Evolutionary conservation across 1,139 yeast species (phyloP), one percentile per base, ranked within the genome.

Genomic region (Geotrichum europaeum): DNA sequence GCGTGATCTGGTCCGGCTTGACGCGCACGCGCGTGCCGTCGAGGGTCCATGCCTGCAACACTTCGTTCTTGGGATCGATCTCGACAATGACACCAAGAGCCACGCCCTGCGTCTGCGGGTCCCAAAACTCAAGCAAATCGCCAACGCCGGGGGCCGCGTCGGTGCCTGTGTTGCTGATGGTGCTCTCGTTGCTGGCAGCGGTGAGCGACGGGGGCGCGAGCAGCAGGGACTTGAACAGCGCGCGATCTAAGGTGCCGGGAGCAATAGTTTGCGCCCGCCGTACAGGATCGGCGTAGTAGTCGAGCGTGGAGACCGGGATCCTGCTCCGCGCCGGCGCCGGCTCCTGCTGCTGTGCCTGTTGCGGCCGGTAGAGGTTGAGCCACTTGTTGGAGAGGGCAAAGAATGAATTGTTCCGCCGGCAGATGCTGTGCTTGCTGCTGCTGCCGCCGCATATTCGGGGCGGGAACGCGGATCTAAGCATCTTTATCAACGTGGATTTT

Each of bases 381-480:
- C 60, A 58, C 53, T 53, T 58, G 51, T 58, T 58, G 7, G 60
- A 58, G 13, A 58, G 57, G 15, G 60, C 60, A 50, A 58, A 58
- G 28, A 54, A 54, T 18, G 51, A 30, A 54, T 36, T 40, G 30
- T 36, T 50, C 45, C 57, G 53, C 32, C 43, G 43, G 24, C 25
- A 51, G 13, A 34, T 20, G 43, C 40, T 30, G 34, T 28, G 25
- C 51, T 28, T 28, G 18, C 20, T 40, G 47, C 47, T 40, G 20
- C 47, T 7, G 47, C 18, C 10, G 47, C 47, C 47, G 47, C 47
- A n/a, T 40, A 40, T 40, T 40, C 47, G 47, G 6, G 47, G 47
- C 47, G 47, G 47, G n/a, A 40, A 40, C 47, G 47, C 20, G 47
- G 20, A 22, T 18, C 47, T 40, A 18, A 40, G n/a, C 34, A 25